Conservation (phyloP, 164 flowering plant species). For the Vitis rotundifolia region DNA sequence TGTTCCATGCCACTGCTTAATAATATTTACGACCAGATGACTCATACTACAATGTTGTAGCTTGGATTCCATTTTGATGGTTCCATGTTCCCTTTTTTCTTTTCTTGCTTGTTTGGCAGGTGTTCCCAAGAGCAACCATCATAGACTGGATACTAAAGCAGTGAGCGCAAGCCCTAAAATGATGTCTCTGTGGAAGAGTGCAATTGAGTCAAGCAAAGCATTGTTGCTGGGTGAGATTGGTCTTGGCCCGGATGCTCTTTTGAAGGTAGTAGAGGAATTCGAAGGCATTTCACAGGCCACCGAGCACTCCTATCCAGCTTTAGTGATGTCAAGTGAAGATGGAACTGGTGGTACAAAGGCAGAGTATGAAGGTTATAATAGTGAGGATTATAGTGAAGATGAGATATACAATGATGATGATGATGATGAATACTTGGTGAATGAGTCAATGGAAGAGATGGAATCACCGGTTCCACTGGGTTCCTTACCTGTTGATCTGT, state of each 20-base stretch:
- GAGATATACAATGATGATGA: constrained; percentile 22
- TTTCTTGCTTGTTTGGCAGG: constrained; percentile 22
- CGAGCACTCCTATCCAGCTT: constrained; percentile 71
- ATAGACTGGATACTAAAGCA: constrained; percentile 15
- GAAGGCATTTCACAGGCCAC: constrained; percentile 55
- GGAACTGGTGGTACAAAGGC: constrained; percentile 1
- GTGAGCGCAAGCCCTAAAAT: constrained; percentile 57
- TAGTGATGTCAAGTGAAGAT: constrained; percentile 42
- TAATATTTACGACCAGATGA: not conserved
- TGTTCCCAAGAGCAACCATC: constrained; percentile 11
- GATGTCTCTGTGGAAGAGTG: constrained; percentile 70
- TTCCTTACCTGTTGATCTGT: constrained; percentile 68
- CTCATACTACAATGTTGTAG: not conserved
- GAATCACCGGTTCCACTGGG: constrained; percentile 50
- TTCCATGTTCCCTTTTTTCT: not conserved
- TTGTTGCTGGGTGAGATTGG: constrained; percentile 57
- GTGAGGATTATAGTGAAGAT: constrained; percentile 17
- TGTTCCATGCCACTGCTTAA: not conserved
- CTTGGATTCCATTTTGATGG: not conserved
- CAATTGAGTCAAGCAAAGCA: constrained; percentile 81
- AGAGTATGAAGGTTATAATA: constrained; percentile 13
- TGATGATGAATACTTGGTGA: constrained; percentile 10
- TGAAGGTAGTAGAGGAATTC: constrained; percentile 71
- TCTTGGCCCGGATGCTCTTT: constrained; percentile 78
- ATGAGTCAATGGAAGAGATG: constrained; percentile 33